Conservation (phyloP, 1,139 yeast species). For the Arxiozyma slooffiae region DNA sequence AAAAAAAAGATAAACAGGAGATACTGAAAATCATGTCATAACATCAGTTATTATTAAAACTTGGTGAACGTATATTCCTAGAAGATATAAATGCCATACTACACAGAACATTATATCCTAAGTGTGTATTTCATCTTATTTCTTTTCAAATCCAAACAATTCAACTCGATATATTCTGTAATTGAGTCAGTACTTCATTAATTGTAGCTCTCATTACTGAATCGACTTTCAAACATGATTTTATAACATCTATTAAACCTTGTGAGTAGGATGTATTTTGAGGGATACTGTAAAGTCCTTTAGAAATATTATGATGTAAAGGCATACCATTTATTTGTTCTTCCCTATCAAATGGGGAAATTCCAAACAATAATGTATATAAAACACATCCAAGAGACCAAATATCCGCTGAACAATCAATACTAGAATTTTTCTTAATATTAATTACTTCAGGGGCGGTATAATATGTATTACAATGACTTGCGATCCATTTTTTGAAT, state of each 20-base stretch:
- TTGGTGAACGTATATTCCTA: too few species aligned
- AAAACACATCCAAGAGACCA: conserved; percentile 88
- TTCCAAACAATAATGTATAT: conserved; percentile 66
- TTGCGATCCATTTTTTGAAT: conserved; percentile 72
- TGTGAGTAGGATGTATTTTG: conserved; percentile 43
- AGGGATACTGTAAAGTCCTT: conserved; percentile 64
- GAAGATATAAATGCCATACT: not conserved
- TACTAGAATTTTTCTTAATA: conserved; percentile 50
- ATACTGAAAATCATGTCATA: too few species aligned
- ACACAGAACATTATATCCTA: not conserved
- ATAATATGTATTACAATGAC: conserved; percentile 78
- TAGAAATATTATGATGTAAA: conserved; percentile 62
- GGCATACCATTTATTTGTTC: conserved; percentile 78
- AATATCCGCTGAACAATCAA: conserved; percentile 70
- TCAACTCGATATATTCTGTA: conserved; percentile 10
- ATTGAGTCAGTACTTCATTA: conserved; percentile 33
- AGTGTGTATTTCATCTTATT: not conserved
- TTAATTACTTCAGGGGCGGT: conserved; percentile 86
- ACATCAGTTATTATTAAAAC: too few species aligned
- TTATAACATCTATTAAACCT: conserved; percentile 46
- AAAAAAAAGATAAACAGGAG: too few species aligned
- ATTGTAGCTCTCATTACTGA: conserved; percentile 53
- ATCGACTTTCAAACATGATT: conserved; percentile 51
- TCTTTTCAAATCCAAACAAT: too few species aligned
- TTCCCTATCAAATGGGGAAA: conserved; percentile 80